Evolutionary conservation across 306 rosid species (phyloP).

Genomic region (Rosa multiflora): DNA sequence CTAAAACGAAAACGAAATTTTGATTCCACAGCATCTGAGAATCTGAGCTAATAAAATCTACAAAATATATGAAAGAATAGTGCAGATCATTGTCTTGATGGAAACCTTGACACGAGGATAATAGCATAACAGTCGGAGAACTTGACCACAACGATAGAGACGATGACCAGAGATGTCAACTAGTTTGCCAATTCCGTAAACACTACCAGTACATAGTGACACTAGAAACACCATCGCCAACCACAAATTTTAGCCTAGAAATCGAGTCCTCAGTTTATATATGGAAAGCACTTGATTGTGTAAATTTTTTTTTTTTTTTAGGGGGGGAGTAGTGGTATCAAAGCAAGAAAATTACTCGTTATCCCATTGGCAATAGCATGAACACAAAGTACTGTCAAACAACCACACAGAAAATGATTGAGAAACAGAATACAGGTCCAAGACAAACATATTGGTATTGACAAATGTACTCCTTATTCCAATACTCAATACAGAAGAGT

Average conservation of each 20-base stretch:
- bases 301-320: too few species aligned
- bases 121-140: too few species aligned
- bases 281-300: too few species aligned
- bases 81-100: too few species aligned
- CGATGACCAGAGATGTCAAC: too few species aligned
- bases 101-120: too few species aligned
- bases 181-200: neutral
- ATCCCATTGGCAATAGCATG: neutral
- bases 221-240: too few species aligned
- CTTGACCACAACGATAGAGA: neutral
- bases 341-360: neutral
- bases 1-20: too few species aligned
- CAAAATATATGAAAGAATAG: too few species aligned
- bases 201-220: neutral
- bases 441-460: constrained; percentile 1
- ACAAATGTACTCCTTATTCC: constrained; percentile 20
- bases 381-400: neutral
- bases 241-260: neutral
- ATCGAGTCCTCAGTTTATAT: neutral
- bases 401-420: neutral
- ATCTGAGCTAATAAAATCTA: too few species aligned
- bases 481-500: neutral
- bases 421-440: neutral
- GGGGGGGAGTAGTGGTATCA: neutral
- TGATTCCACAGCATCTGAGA: too few species aligned